Evolutionary conservation across 78 protist species (phyloP).

Genomic region (Dictyostelium firmibasis): DNA sequence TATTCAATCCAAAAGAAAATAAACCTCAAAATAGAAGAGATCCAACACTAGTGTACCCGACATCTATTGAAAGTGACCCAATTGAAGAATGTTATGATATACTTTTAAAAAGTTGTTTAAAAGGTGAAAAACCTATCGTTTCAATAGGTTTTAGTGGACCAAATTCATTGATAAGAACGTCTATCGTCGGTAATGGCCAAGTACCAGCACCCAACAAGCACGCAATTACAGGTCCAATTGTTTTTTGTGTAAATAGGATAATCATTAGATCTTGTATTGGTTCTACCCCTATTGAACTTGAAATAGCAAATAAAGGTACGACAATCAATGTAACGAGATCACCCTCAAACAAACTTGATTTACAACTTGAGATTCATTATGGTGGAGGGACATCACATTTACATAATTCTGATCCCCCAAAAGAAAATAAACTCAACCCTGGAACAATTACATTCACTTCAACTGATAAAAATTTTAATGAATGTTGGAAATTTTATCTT

Average conservation of each 20-base stretch:
- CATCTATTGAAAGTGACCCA: neutral
- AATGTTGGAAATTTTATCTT: neutral
- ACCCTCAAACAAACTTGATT: neutral
- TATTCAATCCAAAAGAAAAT: no score
- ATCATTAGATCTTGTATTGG: neutral
- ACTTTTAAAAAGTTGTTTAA: neutral
- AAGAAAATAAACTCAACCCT: neutral
- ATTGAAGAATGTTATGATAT: neutral
- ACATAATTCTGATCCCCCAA: neutral
- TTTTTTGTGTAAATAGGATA: neutral
- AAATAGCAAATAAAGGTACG: neutral
- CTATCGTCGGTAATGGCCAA: neutral
- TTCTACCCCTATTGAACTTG: neutral
- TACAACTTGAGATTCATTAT: neutral
- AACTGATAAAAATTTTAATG: neutral
- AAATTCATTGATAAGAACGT: neutral
- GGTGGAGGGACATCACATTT: neutral
- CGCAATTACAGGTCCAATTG: neutral
- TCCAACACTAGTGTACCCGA: neutral
- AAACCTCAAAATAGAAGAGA: neutral
- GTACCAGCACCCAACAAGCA: neutral
- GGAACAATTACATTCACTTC: neutral
- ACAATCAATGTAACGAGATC: neutral
- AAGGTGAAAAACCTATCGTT: neutral
- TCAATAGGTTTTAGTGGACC: neutral